Base-by-base conservation (phyloP, 164 flowering plant species). In the Paratinospora sagittata region DNA sequence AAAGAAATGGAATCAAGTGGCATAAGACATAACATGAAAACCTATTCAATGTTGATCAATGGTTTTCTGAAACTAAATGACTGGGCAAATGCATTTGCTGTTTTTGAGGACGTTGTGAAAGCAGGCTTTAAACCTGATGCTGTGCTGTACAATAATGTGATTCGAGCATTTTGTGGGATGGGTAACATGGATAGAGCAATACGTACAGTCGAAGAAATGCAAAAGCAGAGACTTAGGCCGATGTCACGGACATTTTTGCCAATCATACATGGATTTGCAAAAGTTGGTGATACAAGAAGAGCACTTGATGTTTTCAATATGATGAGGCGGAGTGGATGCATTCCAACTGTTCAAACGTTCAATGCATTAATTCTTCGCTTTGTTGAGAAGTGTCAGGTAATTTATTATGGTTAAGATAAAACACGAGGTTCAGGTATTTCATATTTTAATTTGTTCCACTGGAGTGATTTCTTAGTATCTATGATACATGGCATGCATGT, bases 121-220 rank as follows among this genome's bases (percentile, higher is more conserved):
- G 92, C 82, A 73, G 99, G 97, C 69, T 75, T 96, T 72, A 90
- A 89, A 77, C 98, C 95, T 21, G 99, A 96, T 83, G 91, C 84
- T 71, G 86, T 96, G 45, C 93, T 96, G 19, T 96, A 91, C 77
- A 96, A 96, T 81, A 93, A 89, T 76, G 87, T 96, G 26, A 85
- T 96, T 64, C 82, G 77, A 27, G 99, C 98, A 77, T 96, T 96
- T 70, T 92, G 98, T 82, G 96, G 92, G 72, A 93, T 93, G 98
- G 97, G 95, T 57, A 96, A 86, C 84, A 86, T 88, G 88, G 98
- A 91, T 69, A 93, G 98, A 68, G 99, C 99, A 21, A 63, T 93
- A 58, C 72, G 85, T 49, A 88, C 83, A 67, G 85, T 96, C 68
- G 91, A 89, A 69, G 82, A 91, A 70, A 96, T 96, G 98, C 87